Base-by-base conservation (phyloP, 768 basidiomycete genomes). In the Mycena alexandri region DNA sequence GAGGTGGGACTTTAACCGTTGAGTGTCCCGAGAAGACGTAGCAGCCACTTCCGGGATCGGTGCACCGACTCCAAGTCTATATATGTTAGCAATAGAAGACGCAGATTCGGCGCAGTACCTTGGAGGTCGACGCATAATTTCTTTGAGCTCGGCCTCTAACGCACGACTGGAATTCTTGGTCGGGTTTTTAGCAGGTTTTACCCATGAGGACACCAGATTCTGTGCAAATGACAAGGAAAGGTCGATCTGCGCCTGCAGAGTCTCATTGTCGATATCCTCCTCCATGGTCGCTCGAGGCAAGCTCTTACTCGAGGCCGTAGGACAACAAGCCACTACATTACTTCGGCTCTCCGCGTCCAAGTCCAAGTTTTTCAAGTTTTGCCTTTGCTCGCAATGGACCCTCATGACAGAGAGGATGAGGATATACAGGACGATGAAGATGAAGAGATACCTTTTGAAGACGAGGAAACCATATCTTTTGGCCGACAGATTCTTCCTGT, bases 241-340 rank as follows among this genome's bases (percentile, higher is more conserved):
- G 77, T 94, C 91, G 58, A 94, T 89, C 79, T 91, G 91, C n/a
- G 93, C 92, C 76, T 94, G 93, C 44, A 94, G 81, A 38, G 86
- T 81, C 73, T 92, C 90, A 54, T 82, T 71, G 74, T 93, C 90
- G 50, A 93, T 82, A 44, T 90, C 87, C 70, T 89, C 85, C 63
- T 85, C 79, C 24, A 71, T 63, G 48, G 76, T 72, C 75, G 77
- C 77, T 38, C 38, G 14, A 47, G 36, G 46, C 16, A 46, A 38
- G 16, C 14, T 25, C 42, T 1, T 3, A n/a, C n/a, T n/a, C n/a
- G 29, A 56, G 6, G 42, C 7, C 10, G 21, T 5, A 21, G 34
- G 3, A 21, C 33, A 62, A 63, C 56, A 68, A 13, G 41, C 24
- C 50, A 58, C 50, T 59, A 63, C 65, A 44, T 22, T 53, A 53